Base-by-base conservation (phyloP, 129 eudicot species). In the Flaveria sonorensis region DNA sequence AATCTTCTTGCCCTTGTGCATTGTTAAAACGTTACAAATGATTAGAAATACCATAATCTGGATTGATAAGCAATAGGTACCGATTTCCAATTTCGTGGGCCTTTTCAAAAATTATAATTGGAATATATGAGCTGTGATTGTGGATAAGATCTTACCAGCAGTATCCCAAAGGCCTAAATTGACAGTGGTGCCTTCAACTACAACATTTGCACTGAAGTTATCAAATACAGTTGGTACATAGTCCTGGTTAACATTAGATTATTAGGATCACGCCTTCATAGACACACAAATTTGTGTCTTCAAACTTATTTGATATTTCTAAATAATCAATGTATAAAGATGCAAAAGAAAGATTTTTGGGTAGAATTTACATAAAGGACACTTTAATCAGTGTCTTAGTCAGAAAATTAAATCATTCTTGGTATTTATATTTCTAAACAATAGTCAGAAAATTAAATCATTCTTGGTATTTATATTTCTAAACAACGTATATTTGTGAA, bases 141-240 rank as follows among this genome's bases (percentile, higher is more conserved):
- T 72, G 73, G 68, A 73, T 2, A 26, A 50, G 72, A 50, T 28
- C 75, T 79, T 86, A 93, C 98, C 98, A 77, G 97, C 98, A 50
- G 98, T 93, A 79, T 93, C 98, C 98, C 98, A 93, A 11, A 93
- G 96, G 45, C 98, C 98, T 82, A 93, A 84, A 77, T 93, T 93
- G 56, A 93, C 98, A 45, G 98, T 87, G 85, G 91, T 93, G 83
- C 97, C 86, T 85, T 93, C 98, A 83, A 87, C 97, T 47, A 90
- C 89, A 75, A 93, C 98, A 83, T 90, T 90, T 76, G 98, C 98
- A 88, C 98, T 92, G 90, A 92, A 92, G 87, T 92, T 92, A 73
- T 93, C 98, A 72, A 93, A 93, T 79, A 93, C 98, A 24, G 98
- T 93, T 66, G 98, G 98, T 57, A 93, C 81, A 67, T 93, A 90